Percentiles rank a stretch among this genome's conserved stretches.
Evolutionary conservation across 1,284 basidiomycete genomes (phyloP).

Genomic region (Termitomyces sp.): DNA sequence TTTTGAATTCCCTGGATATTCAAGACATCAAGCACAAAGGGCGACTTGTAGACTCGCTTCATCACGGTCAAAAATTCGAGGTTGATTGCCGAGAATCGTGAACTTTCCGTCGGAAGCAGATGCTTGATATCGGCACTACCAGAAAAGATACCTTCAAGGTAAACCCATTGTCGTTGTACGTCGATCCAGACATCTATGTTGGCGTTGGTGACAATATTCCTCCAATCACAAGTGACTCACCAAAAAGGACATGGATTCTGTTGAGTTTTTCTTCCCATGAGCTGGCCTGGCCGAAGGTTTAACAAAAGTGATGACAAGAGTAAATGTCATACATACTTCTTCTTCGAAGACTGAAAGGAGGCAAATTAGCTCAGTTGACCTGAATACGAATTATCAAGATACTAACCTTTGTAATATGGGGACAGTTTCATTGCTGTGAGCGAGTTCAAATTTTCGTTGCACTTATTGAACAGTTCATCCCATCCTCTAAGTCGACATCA

Average conservation of each 20-base stretch:
- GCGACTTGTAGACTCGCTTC: slow-evolving; percentile 99
- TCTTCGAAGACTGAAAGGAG: slow-evolving; percentile 77
- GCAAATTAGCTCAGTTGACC: slow-evolving; percentile 5
- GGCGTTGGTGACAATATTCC: slow-evolving; percentile 4
- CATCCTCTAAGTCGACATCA: slow-evolving; percentile 63
- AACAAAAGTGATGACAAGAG: not conserved
- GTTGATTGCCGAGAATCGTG: slow-evolving; percentile 98
- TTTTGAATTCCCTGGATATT: slow-evolving; percentile 96
- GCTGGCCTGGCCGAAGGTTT: slow-evolving; percentile 49
- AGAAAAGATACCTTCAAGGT: slow-evolving; percentile 99
- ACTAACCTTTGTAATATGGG: slow-evolving; percentile 88
- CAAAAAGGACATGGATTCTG: slow-evolving; percentile 92
- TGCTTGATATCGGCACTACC: slow-evolving; percentile 98
- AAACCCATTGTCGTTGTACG: slow-evolving; percentile 99
- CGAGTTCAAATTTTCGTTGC: slow-evolving; percentile 94
- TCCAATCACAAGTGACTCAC: slow-evolving; percentile 35
- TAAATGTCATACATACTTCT: slow-evolving; percentile 46
- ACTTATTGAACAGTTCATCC: slow-evolving; percentile 97
- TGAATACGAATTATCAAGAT: not conserved
- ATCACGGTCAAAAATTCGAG: slow-evolving; percentile 97
- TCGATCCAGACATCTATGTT: slow-evolving; percentile 93
- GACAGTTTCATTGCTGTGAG: slow-evolving; percentile 96
- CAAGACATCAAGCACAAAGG: slow-evolving; percentile 95
- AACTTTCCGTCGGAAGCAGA: slow-evolving; percentile 93
- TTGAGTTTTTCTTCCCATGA: slow-evolving; percentile 96